Conservation (phyloP, 345 rosid genomes). For the Gossypium longicalyx region DNA sequence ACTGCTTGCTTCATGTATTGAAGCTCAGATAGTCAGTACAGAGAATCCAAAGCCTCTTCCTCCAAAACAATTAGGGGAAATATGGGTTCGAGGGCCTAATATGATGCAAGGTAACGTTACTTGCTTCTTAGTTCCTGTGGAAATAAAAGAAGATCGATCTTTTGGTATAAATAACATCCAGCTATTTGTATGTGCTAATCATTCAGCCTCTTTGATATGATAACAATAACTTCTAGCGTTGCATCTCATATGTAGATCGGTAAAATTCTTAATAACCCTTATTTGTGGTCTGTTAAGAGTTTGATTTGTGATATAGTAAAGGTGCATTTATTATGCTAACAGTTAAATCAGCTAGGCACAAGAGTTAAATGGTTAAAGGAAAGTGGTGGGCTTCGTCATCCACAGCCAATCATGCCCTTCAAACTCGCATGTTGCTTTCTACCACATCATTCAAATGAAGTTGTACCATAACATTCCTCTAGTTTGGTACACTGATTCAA, state of each 20-base stretch:
- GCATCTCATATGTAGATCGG: neutral
- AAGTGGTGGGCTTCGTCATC: too few species aligned
- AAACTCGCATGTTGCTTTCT: too few species aligned
- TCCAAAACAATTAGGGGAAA: conserved; percentile 74
- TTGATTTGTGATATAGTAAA: neutral
- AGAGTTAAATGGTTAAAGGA: neutral
- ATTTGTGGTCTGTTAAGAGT: neutral
- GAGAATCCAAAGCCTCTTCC: conserved; percentile 65
- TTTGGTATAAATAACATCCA: neutral
- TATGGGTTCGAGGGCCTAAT: conserved; percentile 89
- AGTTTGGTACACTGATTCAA: too few species aligned
- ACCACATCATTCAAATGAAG: too few species aligned
- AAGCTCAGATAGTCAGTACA: conserved; percentile 61
- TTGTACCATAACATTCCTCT: too few species aligned
- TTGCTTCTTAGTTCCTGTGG: neutral
- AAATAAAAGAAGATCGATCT: neutral
- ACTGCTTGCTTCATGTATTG: conserved; percentile 59
- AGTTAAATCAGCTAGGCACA: neutral
- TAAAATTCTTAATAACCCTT: neutral
- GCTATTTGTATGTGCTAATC: neutral
- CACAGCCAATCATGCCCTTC: too few species aligned
- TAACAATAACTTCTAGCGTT: neutral
- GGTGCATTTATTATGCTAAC: neutral
- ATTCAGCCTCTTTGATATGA: neutral
- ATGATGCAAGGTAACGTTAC: conserved; percentile 69